A percentile compares a stretch with the other conserved stretches of the same genome.
phyloP scores from a whole-genome alignment of 2,329 filamentous ascomycete genomes.

The Canariomyces notabilis region DNA sequence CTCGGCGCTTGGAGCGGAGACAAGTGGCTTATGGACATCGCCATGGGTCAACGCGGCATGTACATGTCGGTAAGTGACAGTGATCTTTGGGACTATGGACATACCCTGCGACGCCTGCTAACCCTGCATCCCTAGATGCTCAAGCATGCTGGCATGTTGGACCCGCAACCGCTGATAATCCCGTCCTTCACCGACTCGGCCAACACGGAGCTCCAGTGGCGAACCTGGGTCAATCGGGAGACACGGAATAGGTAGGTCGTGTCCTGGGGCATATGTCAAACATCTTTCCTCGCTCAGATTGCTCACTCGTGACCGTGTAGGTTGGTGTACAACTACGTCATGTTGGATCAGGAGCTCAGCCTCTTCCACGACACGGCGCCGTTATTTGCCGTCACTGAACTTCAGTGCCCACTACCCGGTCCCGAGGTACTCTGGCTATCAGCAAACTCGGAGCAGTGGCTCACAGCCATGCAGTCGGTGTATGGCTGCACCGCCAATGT shows the following conservation, averaged over 20 bases:
- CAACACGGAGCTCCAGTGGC: conserved; percentile 51
- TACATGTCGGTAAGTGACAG: conserved; percentile 53
- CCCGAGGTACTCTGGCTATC: conserved; percentile 60
- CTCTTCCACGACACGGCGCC: conserved; percentile 61
- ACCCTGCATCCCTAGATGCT: conserved; percentile 48
- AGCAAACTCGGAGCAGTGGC: conserved; percentile 54
- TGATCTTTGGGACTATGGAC: background rate
- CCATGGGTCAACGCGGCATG: conserved; percentile 69
- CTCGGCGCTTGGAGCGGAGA: conserved; percentile 69
- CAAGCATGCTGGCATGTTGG: conserved; percentile 62
- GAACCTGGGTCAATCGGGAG: conserved; percentile 61
- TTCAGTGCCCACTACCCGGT: conserved; percentile 58
- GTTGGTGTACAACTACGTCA: conserved; percentile 70
- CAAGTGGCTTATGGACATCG: conserved; percentile 74
- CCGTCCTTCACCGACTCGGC: conserved; percentile 39
- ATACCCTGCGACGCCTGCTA: no score
- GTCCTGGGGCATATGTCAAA: background rate
- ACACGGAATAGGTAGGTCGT: conserved; percentile 52
- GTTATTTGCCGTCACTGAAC: conserved; percentile 60
- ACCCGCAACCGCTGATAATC: conserved; percentile 43
- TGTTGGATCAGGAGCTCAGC: conserved; percentile 67
- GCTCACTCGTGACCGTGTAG: conserved; percentile 35
- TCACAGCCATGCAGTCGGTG: conserved; percentile 51
- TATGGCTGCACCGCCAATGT: conserved; percentile 48
- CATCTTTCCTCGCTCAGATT: conserved; percentile 2